Evolutionary conservation across 441 rosid species (phyloP), one percentile per base, ranked within the genome.

Genomic region (Aleurites moluccanus): DNA sequence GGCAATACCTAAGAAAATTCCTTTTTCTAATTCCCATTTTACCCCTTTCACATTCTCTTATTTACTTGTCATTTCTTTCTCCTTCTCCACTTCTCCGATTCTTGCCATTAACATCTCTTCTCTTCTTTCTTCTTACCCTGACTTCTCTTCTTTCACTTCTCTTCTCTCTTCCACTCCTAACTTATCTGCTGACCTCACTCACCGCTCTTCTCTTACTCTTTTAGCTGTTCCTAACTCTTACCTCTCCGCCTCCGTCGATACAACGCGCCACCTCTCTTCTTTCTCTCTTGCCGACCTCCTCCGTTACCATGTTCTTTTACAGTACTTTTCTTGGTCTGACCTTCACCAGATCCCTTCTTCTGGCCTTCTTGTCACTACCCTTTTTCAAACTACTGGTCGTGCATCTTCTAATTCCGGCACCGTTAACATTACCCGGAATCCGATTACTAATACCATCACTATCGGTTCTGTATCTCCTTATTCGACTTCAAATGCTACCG

Each of bases 301-400:
- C 79, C 89, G 97, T 69, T 92, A 88, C 85, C 91, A 95, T 79
- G 83, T 93, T 70, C 90, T 95, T 25, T 86, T 93, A 52, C 91
- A 91, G 61, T 95, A 81, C 88, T 77, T 92, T 75, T 87, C 96
- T 30, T 81, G 80, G 78, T 67, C 83, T 27, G 89, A 86, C 82
- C 94, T 95, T 84, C 87, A 72, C 27, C 82, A 86, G 52, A 79
- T 92, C 77, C 86, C 96, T 9, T 77, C 93, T 3, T 76, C 87
- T 0, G 93, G 91, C 10, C 10, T 78, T 62, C 85, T 88, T 64
- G 85, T 91, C 49, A 83, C 96, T 45, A 91, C 96, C 2, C 93
- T 91, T 69, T 86, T 85, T 84, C 96, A 88, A 62, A 85, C 96
- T 65, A 91, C 96, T 47, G 91, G 93, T 8, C 92, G 92, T 9